Evolutionary conservation across 164 flowering plant genomes (phyloP), one percentile per base, ranked within the genome.

Genomic region (Magnolia changhungtana): DNA sequence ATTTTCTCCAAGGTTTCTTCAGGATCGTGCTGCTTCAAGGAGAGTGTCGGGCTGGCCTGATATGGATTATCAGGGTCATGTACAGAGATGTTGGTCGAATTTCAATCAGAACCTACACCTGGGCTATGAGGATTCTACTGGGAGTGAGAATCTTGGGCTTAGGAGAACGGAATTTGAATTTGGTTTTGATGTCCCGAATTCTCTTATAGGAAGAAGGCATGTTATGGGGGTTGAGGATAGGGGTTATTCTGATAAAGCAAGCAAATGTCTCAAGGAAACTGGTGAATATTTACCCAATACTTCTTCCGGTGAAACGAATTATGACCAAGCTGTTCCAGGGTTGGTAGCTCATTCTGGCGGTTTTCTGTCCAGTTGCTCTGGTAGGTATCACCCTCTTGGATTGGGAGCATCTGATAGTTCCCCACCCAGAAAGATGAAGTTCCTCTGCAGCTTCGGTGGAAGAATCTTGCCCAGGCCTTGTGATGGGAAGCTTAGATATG

Each of bases 391-490:
- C 52, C 80, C 79, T 29, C 76, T 31, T 71, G 84, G 71, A 8
- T 73, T 78, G 3, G 87, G 80, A 72, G 73, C 72, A 69, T 58
- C 83, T 8, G 89, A 88, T 66, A 77, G 69, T 78, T 76, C 85
- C 78, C 80, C 81, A 74, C 73, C 82, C 66, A 80, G 80, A 6
- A 93, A 92, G 78, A 79, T 92, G 80, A 93, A 92, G 81, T 85
- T 92, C 76, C 89, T 93, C 16, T 93, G 98, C 83, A 94, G 98
- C 82, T 94, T 86, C 85, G 95, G 95, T 10, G 98, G 98, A 52
- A 88, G 80, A 80, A 90, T 92, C 31, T 81, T 94, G 67, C 98
- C 94, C 11, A 80, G 98, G 78, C 95, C 98, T 50, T 81, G 76
- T 75, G 97, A 94, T 76, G 92, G 91, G 58, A 92, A 90, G 77